A percentile compares a stretch with the other conserved stretches of the same genome.
Conservation (phyloP, 2,329 filamentous ascomycete genomes). For the Cercospora sojina region DNA sequence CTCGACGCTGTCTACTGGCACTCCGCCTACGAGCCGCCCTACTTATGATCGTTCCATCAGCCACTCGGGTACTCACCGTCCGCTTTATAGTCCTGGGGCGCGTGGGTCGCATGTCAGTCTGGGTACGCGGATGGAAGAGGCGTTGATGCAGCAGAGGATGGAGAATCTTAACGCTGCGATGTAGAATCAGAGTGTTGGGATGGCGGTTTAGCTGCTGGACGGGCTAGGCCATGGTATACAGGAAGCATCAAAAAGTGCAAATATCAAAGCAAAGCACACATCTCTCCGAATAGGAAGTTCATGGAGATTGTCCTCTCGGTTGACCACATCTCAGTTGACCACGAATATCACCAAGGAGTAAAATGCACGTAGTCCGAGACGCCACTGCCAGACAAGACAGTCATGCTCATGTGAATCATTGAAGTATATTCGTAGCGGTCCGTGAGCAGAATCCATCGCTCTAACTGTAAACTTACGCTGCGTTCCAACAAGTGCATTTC, state of each 20-base stretch:
- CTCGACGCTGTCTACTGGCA: slow-evolving; percentile 18
- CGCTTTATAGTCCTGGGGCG: slow-evolving; percentile 31
- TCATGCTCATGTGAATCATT: background rate
- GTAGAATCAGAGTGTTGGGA: slow-evolving; percentile 29
- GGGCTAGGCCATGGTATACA: background rate
- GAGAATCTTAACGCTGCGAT: slow-evolving; percentile 36
- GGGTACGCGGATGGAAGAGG: slow-evolving; percentile 29
- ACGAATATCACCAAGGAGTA: background rate
- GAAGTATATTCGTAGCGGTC: background rate
- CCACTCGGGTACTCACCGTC: slow-evolving; percentile 20
- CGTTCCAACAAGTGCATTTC: background rate
- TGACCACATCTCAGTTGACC: background rate
- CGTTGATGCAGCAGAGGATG: slow-evolving; percentile 29
- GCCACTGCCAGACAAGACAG: background rate
- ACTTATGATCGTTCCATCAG: slow-evolving; percentile 12
- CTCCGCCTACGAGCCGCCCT: slow-evolving; percentile 3
- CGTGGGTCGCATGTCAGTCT: slow-evolving; percentile 15
- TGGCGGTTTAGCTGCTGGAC: slow-evolving; percentile 21
- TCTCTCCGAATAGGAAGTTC: background rate
- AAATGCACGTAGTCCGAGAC: background rate
- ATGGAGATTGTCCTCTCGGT: background rate
- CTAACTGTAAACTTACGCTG: background rate
- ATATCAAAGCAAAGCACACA: background rate
- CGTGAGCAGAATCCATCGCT: background rate
- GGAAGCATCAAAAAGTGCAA: background rate